Conservation (phyloP, 768 basidiomycete species). For the Mycena polygramma region DNA sequence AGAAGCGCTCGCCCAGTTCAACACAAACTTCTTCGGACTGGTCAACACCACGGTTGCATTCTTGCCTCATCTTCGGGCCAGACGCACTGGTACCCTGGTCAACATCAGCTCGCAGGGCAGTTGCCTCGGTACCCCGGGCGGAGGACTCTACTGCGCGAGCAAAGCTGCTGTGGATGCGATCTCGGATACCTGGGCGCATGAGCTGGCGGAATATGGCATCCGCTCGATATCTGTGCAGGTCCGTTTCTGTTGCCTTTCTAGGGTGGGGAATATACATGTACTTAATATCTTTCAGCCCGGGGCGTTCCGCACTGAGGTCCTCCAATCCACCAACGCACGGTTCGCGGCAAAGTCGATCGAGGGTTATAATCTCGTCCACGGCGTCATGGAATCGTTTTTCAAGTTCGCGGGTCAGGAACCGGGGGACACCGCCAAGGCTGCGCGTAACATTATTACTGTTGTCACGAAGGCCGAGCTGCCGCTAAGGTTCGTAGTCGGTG, state of each 20-base stretch:
- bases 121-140: conserved; percentile 17
- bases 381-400: conserved; percentile 4
- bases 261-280: too few species aligned
- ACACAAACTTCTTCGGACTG: conserved; percentile 46
- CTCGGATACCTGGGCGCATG: conserved; percentile 20
- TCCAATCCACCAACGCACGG: conserved; percentile 1
- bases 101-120: conserved; percentile 39
- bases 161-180: conserved; percentile 38
- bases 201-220: conserved; percentile 12
- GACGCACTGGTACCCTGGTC: conserved; percentile 34
- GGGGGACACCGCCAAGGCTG: conserved; percentile 32
- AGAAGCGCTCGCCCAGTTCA: conserved; percentile 38
- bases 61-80: conserved; percentile 44
- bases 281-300: conserved; percentile 19
- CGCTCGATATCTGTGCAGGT: conserved; percentile 23
- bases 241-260: not conserved
- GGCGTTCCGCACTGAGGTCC: conserved; percentile 26
- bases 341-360: conserved; percentile 31
- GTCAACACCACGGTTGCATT: conserved; percentile 43
- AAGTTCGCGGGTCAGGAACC: conserved; percentile 28
- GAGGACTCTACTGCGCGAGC: conserved; percentile 34
- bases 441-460: conserved; percentile 32
- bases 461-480: conserved; percentile 27
- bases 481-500: conserved; percentile 28
- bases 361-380: conserved; percentile 29